phyloP scores from a whole-genome alignment of 2,329 filamentous ascomycete genomes.

The Ophiostoma angusticollis region DNA sequence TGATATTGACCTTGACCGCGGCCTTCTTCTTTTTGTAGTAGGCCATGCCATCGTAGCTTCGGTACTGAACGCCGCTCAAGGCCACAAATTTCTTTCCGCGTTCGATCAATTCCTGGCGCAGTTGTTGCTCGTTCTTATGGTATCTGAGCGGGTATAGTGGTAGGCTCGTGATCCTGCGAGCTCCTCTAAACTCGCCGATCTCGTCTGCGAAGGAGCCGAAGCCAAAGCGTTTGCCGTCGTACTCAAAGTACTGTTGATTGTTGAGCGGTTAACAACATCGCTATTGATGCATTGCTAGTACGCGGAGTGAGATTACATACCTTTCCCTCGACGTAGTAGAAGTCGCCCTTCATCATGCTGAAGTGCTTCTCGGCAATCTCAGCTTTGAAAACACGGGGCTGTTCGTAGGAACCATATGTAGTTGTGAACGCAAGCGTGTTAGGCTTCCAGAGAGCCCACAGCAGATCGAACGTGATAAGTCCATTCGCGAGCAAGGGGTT shows the following conservation, averaged over 20 bases:
- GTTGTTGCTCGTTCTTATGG: constrained; percentile 55
- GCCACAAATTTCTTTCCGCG: constrained; percentile 75
- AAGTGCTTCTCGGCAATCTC: constrained; percentile 60
- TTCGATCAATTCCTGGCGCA: constrained; percentile 57
- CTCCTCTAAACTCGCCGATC: constrained; percentile 64
- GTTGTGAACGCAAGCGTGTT: constrained; percentile 66
- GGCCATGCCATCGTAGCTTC: constrained; percentile 69
- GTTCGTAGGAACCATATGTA: constrained; percentile 63
- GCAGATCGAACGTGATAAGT: constrained; percentile 74
- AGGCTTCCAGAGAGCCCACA: constrained; percentile 84
- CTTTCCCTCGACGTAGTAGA: constrained; percentile 62
- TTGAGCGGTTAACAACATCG: background rate
- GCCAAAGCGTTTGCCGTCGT: constrained; percentile 76
- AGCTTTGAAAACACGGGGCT: constrained; percentile 72
- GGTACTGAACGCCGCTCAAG: constrained; percentile 74
- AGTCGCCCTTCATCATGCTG: constrained; percentile 58
- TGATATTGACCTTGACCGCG: constrained; percentile 69
- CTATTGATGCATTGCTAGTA: background rate
- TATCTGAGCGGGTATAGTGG: constrained; percentile 67
- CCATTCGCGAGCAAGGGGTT: constrained; percentile 70
- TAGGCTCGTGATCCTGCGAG: constrained; percentile 69
- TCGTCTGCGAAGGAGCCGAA: constrained; percentile 58
- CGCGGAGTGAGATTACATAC: too few species aligned
- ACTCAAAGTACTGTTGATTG: constrained; percentile 56
- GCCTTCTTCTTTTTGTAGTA: constrained; percentile 71